Conservation (phyloP, 2,329 filamentous ascomycete genomes). For the Knufia fluminis region DNA sequence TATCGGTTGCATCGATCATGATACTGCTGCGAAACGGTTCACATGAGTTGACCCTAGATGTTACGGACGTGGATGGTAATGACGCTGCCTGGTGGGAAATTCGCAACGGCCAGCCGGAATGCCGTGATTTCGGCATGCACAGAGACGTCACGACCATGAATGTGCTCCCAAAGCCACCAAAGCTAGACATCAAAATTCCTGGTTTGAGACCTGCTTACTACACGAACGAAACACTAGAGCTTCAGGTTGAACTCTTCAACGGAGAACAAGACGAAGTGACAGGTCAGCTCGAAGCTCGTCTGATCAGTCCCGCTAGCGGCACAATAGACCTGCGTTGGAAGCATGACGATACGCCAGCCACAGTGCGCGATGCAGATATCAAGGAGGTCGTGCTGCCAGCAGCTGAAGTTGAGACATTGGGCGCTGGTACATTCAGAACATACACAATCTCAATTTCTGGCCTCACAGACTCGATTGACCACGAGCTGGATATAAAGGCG, state of each 20-base stretch:
- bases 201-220: constrained; percentile 66
- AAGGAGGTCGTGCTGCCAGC: constrained; percentile 9
- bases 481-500: constrained; percentile 63
- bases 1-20: constrained; percentile 54
- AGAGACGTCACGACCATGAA: constrained; percentile 50
- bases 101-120: constrained; percentile 27
- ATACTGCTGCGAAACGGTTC: constrained; percentile 54
- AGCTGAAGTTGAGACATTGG: constrained; percentile 10
- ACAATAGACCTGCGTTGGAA: constrained; percentile 40
- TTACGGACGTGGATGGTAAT: constrained; percentile 35
- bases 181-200: constrained; percentile 65
- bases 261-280: constrained; percentile 68
- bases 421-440: constrained; percentile 25
- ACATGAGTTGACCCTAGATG: constrained; percentile 59
- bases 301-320: constrained; percentile 51
- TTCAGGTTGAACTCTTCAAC: constrained; percentile 66
- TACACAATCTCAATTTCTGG: constrained; percentile 42
- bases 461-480: constrained; percentile 45
- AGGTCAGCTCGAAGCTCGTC: constrained; percentile 58
- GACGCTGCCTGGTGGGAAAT: constrained; percentile 36
- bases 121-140: constrained; percentile 35
- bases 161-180: constrained; percentile 81
- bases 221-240: constrained; percentile 63
- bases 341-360: constrained; percentile 17
- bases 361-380: constrained; percentile 18